Conservation (phyloP, 2,329 filamentous ascomycete species). For the Pyrenophora seminiperda region DNA sequence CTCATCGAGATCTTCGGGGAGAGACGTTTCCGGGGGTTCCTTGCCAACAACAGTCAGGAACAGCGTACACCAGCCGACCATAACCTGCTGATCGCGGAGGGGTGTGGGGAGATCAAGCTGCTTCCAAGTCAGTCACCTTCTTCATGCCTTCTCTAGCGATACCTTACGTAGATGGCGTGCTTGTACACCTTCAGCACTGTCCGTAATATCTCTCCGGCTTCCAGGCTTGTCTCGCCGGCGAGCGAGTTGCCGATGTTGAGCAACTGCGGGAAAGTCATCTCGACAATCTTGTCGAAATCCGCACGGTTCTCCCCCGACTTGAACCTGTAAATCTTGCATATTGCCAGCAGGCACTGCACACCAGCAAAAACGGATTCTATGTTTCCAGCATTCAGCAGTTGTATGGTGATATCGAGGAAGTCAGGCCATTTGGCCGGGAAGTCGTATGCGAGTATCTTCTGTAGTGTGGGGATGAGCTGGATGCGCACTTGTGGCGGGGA, state of each 20-base stretch:
- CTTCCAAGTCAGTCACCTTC: constrained; percentile 32
- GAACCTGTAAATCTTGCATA: constrained; percentile 95
- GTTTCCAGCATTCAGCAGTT: constrained; percentile 85
- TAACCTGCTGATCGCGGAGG: constrained; percentile 78
- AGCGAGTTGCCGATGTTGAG: constrained; percentile 85
- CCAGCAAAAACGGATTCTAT: constrained; percentile 88
- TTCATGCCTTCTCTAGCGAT: constrained; percentile 7
- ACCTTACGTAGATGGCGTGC: constrained; percentile 89
- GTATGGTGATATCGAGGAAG: constrained; percentile 90
- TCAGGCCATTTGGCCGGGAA: constrained; percentile 93
- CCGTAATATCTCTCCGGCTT: constrained; percentile 96
- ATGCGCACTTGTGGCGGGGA: constrained; percentile 82
- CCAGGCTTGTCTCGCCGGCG: constrained; percentile 86
- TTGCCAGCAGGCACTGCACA: constrained; percentile 88
- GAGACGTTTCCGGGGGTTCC: constrained; percentile 75
- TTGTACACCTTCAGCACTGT: constrained; percentile 97
- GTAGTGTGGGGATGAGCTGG: constrained; percentile 90
- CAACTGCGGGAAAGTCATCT: constrained; percentile 85
- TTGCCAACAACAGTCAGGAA: constrained; percentile 92
- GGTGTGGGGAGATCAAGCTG: constrained; percentile 84
- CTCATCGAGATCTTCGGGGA: constrained; percentile 80
- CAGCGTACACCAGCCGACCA: constrained; percentile 94
- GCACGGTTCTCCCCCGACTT: constrained; percentile 80
- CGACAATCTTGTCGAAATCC: constrained; percentile 94
- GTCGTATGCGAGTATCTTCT: constrained; percentile 94